Evolutionary conservation across 805 yeast species (phyloP).

Genomic region (Barnettozyma californica): DNA sequence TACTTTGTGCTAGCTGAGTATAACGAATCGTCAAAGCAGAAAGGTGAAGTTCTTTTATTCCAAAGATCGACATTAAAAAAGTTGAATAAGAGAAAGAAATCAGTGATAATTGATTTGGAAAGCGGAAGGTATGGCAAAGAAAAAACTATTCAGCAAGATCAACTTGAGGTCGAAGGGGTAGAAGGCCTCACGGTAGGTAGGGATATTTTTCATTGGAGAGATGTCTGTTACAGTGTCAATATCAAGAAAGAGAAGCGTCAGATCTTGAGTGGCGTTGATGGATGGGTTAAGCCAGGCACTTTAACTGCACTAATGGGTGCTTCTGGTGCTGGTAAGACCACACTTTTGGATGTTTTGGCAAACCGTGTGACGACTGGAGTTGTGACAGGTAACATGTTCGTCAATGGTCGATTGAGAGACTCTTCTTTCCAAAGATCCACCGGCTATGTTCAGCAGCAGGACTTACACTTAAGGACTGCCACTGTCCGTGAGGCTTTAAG

Average conservation of each 20-base stretch:
- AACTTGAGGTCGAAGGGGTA: conserved; percentile 14
- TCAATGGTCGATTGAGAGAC: conserved; percentile 57
- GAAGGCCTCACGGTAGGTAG: conserved; percentile 31
- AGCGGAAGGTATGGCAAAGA: conserved; percentile 25
- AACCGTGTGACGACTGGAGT: conserved; percentile 70
- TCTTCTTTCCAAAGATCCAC: conserved; percentile 52
- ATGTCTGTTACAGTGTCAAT: conserved; percentile 64
- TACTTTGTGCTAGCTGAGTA: conserved; percentile 52
- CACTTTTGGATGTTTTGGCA: conserved; percentile 64
- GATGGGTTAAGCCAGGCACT: conserved; percentile 82
- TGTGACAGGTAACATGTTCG: conserved; percentile 61
- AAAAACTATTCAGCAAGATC: not conserved
- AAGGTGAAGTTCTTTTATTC: conserved; percentile 66
- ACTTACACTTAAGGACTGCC: conserved; percentile 57
- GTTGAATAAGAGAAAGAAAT: conserved; percentile 36
- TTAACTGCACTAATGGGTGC: conserved; percentile 76
- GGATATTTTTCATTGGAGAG: conserved; percentile 72
- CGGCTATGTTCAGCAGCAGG: conserved; percentile 72
- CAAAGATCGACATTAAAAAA: conserved; percentile 43
- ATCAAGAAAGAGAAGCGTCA: conserved; percentile 56
- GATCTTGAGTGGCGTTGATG: conserved; percentile 61
- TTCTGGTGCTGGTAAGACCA: conserved; percentile 80
- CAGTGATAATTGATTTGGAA: conserved; percentile 22
- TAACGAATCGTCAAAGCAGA: conserved; percentile 57
- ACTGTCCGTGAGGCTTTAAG: conserved; percentile 70